These are phyloP conservation scores for Persicaria maculosa DNA, from an alignment of 148 eudicot genomes.

Conservation along the genomic window DNA sequence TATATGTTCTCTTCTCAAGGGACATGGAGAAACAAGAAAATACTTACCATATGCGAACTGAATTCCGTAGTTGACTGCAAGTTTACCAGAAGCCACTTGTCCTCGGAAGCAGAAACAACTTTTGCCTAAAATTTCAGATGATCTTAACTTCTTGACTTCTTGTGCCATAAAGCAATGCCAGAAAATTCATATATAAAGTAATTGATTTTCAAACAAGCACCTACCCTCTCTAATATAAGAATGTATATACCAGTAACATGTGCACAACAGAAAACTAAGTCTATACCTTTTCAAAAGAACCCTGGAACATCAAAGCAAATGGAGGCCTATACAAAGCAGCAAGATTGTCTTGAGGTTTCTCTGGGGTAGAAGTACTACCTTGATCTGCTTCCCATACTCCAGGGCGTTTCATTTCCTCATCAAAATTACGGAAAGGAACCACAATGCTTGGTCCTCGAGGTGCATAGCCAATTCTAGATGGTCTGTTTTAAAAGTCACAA, in stretches of 20 bases:
- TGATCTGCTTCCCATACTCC: conserved; percentile 74
- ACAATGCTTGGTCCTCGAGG: conserved; percentile 50
- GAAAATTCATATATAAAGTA: not conserved
- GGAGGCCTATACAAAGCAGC: conserved; percentile 97
- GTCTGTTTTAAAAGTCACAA: conserved; percentile 24
- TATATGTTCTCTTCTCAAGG: not conserved
- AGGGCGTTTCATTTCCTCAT: conserved; percentile 74
- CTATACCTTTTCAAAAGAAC: conserved; percentile 85
- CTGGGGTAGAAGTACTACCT: conserved; percentile 57
- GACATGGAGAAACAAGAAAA: not conserved
- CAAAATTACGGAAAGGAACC: conserved; percentile 88
- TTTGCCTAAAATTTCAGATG: conserved; percentile 55
- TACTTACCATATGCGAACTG: conserved; percentile 87
- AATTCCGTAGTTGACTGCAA: conserved; percentile 92
- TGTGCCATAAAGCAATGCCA: not conserved
- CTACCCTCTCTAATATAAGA: not conserved
- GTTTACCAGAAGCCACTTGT: conserved; percentile 92
- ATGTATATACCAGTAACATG: not conserved
- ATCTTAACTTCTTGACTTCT: not conserved
- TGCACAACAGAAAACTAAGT: not conserved
- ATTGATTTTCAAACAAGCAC: not conserved
- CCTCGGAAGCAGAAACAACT: conserved; percentile 63
- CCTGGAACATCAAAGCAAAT: conserved; percentile 75
- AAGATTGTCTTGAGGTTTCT: conserved; percentile 73
- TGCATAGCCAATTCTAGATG: conserved; percentile 43